Evolutionary conservation across 208 protist genomes (phyloP), one percentile per base, ranked within the genome.

Genomic region (Porcisia deanei): DNA sequence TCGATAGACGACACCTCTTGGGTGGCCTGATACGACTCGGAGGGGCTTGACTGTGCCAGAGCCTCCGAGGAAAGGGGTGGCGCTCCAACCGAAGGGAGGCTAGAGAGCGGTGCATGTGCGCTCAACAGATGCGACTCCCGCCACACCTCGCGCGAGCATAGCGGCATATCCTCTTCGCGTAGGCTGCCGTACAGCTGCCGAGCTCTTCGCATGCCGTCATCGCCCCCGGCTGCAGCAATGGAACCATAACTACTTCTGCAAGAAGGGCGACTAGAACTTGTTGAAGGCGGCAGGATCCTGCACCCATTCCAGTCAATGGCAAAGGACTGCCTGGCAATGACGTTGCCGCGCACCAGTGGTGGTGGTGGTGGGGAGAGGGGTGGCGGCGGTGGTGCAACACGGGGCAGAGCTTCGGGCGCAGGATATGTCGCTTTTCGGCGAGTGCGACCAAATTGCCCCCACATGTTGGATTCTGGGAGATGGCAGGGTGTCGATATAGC

Each of bases 291-390:
- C 45, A 93, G 76, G 22, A 77, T 57, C 18, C 64, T 66, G 49
- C 39, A 76, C 20, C 80, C 72, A 70, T 86, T 89, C 69, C 80
- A 88, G 2, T 75, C 65, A 60, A 87, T 87, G 16, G 88, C 57
- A 57, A 80, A 83, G 18, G 85, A 84, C 61, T 79, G 80, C 6
- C 78, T 71, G 54, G 85, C 85, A 63, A 90, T 87, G 20, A 75
- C 82, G 22, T 87, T 60, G n/a, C 86, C 88, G 20, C 87, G 80
- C 79, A 91, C 86, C 22, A 86, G 84, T 37, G 89, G 87, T 6
- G 58, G n/a, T 1, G 78, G 30, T 30, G 30, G 30, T 30, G 30
- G 30, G 30, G 30, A 30, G 30, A 30, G 30, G 30, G 30, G 30
- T 30, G 30, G 64, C 1, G 84, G 45, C 30, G 47, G 39, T 22